Evolutionary conservation across 1,284 basidiomycete genomes (phyloP).

Genomic region (Inonotus hispidus): DNA sequence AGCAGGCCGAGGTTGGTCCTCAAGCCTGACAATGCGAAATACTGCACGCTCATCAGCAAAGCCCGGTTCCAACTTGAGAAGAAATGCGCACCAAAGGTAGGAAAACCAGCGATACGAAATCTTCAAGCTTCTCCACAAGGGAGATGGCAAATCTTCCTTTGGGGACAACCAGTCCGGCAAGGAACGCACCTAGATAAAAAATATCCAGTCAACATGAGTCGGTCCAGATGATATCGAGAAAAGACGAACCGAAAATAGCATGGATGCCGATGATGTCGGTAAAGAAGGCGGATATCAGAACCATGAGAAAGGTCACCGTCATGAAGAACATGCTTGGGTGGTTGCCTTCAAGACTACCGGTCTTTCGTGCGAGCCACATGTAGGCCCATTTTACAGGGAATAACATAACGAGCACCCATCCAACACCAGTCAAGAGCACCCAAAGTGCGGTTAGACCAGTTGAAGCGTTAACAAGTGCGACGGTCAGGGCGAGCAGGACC

Average conservation of each 20-base stretch:
- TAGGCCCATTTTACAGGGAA: conserved; percentile 65
- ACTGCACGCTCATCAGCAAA: conserved; percentile 37
- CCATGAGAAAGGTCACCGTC: conserved; percentile 71
- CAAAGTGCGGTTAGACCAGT: conserved; percentile 54
- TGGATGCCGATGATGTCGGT: conserved; percentile 84
- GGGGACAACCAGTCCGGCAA: conserved; percentile 86
- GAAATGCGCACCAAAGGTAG: conserved; percentile 64
- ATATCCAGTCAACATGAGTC: neutral
- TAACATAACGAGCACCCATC: conserved; percentile 54
- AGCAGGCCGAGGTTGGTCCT: conserved; percentile 80
- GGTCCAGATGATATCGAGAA: neutral
- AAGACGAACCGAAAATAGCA: conserved; percentile 52
- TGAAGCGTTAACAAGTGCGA: conserved; percentile 59
- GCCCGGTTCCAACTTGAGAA: neutral
- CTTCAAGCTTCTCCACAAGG: conserved; percentile 74
- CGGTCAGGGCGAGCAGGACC: conserved; percentile 47
- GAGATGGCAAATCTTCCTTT: conserved; percentile 81
- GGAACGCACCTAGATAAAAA: conserved; percentile 59
- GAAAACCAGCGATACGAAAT: conserved; percentile 69
- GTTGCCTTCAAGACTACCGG: conserved; percentile 70
- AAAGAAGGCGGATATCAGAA: conserved; percentile 78
- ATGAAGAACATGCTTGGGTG: conserved; percentile 75
- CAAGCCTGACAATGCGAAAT: conserved; percentile 80
- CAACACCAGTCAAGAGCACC: conserved; percentile 53
- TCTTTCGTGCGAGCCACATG: conserved; percentile 60